phyloP scores from a whole-genome alignment of 768 basidiomycete genomes.

The Tephrocybe sp. region DNA sequence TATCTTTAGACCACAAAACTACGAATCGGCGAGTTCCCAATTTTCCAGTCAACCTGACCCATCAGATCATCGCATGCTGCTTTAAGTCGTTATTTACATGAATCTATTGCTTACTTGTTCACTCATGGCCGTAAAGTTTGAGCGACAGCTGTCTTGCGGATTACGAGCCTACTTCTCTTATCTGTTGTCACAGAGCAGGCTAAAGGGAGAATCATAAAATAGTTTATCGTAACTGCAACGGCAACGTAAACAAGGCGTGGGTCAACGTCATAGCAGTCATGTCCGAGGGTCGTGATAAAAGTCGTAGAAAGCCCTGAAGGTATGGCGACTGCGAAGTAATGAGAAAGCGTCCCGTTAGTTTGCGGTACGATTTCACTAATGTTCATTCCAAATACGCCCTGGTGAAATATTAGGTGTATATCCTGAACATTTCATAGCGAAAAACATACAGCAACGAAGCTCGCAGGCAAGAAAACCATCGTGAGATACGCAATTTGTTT shows the following conservation, averaged over 20 bases:
- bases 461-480: slow-evolving; percentile 62
- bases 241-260: no score
- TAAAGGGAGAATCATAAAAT: no score
- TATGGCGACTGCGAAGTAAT: slow-evolving; percentile 44
- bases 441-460: slow-evolving; percentile 46
- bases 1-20: slow-evolving; percentile 27
- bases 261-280: no score
- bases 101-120: no score
- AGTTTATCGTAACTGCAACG: no score
- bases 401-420: background rate
- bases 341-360: slow-evolving; percentile 37
- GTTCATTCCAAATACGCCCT: slow-evolving; percentile 66
- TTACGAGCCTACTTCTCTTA: no score
- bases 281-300: no score
- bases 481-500: slow-evolving; percentile 62
- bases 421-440: background rate
- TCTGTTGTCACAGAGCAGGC: no score
- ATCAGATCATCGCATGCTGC: background rate
- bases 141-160: no score
- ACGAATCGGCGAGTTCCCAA: slow-evolving; percentile 43
- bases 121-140: no score
- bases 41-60: slow-evolving; percentile 27
- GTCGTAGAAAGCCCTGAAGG: slow-evolving; percentile 16
- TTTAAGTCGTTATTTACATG: no score
- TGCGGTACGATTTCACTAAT: slow-evolving; percentile 38